Conservation (phyloP, 208 protist species). For the Trypanosoma boissoni region DNA sequence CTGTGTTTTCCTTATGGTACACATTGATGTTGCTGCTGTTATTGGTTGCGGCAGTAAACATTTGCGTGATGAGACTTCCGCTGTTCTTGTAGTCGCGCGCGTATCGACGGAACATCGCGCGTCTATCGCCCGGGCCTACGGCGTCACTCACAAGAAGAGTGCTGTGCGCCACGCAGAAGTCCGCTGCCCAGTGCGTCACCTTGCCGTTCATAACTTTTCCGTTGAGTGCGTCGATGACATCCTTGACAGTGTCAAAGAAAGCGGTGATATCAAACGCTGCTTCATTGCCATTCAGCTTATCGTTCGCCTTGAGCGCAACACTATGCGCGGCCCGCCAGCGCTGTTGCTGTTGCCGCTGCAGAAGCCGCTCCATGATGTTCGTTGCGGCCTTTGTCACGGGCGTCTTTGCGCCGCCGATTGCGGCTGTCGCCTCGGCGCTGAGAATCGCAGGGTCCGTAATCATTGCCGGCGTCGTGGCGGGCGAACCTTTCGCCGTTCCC, state of each 20-base stretch:
- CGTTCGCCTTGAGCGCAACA: constrained; percentile 68
- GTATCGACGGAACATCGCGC: constrained; percentile 68
- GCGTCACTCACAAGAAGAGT: constrained; percentile 65
- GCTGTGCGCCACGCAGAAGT: constrained; percentile 76
- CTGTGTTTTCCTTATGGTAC: constrained; percentile 1
- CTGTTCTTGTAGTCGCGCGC: constrained; percentile 62
- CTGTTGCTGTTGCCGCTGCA: constrained; percentile 39
- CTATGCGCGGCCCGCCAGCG: constrained; percentile 54
- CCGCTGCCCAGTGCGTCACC: constrained; percentile 68
- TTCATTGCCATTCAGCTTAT: constrained; percentile 65
- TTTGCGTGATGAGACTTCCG: constrained; percentile 13
- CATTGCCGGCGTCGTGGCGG: constrained; percentile 31
- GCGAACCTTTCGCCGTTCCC: constrained; percentile 51
- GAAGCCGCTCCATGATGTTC: constrained; percentile 32
- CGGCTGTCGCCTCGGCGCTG: constrained; percentile 58
- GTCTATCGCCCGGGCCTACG: constrained; percentile 54
- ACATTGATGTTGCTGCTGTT: not conserved
- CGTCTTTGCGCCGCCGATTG: not conserved
- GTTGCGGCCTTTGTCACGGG: constrained; percentile 17
- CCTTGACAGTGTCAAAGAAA: constrained; percentile 47
- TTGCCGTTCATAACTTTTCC: constrained; percentile 55
- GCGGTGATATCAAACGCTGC: constrained; percentile 54
- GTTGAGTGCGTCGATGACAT: constrained; percentile 75
- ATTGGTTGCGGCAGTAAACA: constrained; percentile 15
- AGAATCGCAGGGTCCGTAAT: constrained; percentile 76